A percentile compares a stretch with the other conserved stretches of the same genome.
phyloP scores from a whole-genome alignment of 305 asterid genomes.

The Fraxinus sp. region DNA sequence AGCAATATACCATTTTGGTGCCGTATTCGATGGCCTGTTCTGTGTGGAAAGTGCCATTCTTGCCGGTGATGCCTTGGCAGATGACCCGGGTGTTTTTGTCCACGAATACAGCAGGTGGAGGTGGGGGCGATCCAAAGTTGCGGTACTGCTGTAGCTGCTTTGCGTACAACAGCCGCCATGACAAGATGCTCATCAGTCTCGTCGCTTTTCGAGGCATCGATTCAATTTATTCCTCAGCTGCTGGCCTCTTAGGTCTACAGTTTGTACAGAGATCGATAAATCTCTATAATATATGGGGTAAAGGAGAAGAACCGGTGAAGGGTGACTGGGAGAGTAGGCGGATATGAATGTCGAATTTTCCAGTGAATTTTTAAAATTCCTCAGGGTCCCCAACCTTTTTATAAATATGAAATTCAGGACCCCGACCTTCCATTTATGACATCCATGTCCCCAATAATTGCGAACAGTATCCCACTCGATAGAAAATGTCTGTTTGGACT shows the following conservation, averaged over 20 bases:
- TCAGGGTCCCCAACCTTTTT: neutral
- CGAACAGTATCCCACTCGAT: neutral
- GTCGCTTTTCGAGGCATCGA: slow-evolving; percentile 73
- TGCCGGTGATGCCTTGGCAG: slow-evolving; percentile 96
- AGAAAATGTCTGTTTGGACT: neutral
- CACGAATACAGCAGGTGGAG: slow-evolving; percentile 86
- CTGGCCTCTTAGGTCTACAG: neutral
- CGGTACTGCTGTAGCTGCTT: slow-evolving; percentile 59
- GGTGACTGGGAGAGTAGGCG: neutral
- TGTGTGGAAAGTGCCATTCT: slow-evolving; percentile 89
- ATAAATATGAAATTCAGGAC: neutral
- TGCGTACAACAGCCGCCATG: slow-evolving; percentile 50
- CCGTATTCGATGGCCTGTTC: slow-evolving; percentile 97
- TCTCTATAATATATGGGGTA: neutral
- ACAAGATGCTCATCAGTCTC: slow-evolving; percentile 53
- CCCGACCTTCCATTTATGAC: neutral
- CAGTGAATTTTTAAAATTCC: neutral
- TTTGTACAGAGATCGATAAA: neutral
- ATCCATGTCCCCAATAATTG: neutral
- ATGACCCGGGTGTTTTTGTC: slow-evolving; percentile 95
- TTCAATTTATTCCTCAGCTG: slow-evolving; percentile 21
- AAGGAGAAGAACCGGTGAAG: neutral
- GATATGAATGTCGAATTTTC: neutral
- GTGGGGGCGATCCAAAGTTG: slow-evolving; percentile 74
- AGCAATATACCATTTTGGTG: slow-evolving; percentile 66